Evolutionary conservation across 1,139 yeast species (phyloP).

Genomic region (Yamadazyma pseudoaaseri): DNA sequence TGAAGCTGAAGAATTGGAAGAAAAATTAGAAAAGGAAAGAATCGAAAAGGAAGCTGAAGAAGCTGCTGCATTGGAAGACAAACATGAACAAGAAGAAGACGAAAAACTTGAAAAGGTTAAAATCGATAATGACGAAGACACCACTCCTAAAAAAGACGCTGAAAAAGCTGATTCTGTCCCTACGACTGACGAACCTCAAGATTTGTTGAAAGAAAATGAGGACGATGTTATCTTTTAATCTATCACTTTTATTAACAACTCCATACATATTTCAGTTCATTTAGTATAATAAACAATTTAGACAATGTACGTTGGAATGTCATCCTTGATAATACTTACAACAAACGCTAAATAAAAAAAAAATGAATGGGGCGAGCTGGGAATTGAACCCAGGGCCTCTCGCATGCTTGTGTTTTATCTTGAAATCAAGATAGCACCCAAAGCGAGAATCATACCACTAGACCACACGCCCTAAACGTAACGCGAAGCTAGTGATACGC

Average conservation of each 20-base stretch:
- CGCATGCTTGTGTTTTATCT: conserved; percentile 3
- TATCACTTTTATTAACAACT: background rate
- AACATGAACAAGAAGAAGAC: conserved; percentile 14
- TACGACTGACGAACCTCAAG: conserved; percentile 1
- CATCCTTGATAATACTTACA: background rate
- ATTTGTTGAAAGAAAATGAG: conserved; percentile 1
- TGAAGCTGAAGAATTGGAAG: conserved; percentile 60
- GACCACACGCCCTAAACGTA: conserved; percentile 4
- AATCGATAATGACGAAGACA: conserved; percentile 15
- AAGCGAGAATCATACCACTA: conserved; percentile 6
- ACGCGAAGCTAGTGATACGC: background rate
- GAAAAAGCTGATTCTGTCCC: background rate
- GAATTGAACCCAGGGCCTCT: conserved; percentile 7
- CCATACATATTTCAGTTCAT: conserved; percentile 3
- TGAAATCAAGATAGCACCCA: background rate
- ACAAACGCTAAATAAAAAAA: background rate
- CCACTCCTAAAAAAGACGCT: conserved; percentile 5
- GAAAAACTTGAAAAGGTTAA: conserved; percentile 17
- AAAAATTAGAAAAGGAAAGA: conserved; percentile 4
- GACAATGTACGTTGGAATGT: background rate
- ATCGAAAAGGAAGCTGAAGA: conserved; percentile 23
- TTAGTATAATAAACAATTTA: background rate
- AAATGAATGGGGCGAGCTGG: conserved; percentile 4
- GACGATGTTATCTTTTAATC: conserved; percentile 2
- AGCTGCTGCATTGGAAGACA: conserved; percentile 9